Conservation (phyloP, 73 alveolate genomes). For the Paramecium primaurelia region DNA sequence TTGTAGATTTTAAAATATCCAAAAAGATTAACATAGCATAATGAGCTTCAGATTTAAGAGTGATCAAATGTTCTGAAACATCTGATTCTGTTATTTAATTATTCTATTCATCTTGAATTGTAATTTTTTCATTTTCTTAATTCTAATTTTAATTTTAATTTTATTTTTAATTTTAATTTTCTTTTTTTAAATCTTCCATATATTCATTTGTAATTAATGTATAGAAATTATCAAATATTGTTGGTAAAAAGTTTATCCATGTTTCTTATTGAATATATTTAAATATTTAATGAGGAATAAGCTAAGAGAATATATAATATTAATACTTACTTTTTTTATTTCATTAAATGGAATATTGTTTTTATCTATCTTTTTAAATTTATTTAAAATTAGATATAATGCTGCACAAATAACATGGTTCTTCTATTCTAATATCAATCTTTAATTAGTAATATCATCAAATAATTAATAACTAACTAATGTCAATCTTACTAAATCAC, state of each 20-base stretch:
- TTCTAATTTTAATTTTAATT: neutral
- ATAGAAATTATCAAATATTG: neutral
- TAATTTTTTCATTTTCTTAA: neutral
- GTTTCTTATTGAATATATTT: neutral
- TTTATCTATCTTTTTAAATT: neutral
- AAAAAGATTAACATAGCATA: neutral
- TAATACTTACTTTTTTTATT: neutral
- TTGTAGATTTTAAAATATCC: neutral
- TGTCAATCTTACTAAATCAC: neutral
- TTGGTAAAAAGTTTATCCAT: neutral
- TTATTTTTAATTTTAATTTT: neutral
- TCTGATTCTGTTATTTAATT: neutral
- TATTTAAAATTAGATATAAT: neutral
- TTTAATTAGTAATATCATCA: neutral
- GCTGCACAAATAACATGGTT: neutral
- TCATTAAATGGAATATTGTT: neutral
- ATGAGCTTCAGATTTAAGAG: neutral
- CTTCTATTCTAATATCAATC: neutral
- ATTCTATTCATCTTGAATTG: neutral
- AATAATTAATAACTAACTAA: neutral
- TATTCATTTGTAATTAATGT: neutral
- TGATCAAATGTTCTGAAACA: neutral
- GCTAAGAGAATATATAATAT: neutral
- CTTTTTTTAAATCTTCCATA: neutral
- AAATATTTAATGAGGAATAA: neutral